These are phyloP conservation scores for Elongisporangium prolatum DNA, from an alignment of 352 stramenopile species.

Conservation along the genomic window DNA sequence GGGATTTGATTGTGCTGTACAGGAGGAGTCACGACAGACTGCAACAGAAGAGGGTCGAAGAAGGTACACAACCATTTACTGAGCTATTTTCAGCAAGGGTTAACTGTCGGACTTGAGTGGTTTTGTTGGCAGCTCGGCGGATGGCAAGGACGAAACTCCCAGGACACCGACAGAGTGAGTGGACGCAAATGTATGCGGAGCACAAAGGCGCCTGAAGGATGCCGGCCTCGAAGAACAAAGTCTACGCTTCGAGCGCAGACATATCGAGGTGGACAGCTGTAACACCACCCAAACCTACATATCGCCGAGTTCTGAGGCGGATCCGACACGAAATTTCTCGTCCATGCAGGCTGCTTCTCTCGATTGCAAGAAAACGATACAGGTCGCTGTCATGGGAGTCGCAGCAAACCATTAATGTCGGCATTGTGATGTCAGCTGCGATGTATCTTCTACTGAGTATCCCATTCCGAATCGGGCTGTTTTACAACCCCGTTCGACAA, in stretches of 20 bases:
- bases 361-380: neutral
- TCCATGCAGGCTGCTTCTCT: neutral
- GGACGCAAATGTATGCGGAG: neutral
- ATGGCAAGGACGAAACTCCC: neutral
- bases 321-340: neutral
- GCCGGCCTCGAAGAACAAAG: neutral
- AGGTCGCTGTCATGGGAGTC: slow-evolving; percentile 35
- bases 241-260: neutral
- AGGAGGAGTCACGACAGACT: too few species aligned
- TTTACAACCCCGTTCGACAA: slow-evolving; percentile 45
- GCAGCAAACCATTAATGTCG: slow-evolving; percentile 25
- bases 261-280: neutral
- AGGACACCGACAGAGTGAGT: neutral
- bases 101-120: neutral
- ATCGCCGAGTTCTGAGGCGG: neutral
- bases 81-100: neutral
- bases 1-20: too few species aligned
- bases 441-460: slow-evolving; percentile 55
- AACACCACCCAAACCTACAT: neutral
- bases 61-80: neutral
- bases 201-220: neutral
- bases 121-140: neutral
- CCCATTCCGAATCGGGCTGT: slow-evolving; percentile 61
- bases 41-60: neutral
- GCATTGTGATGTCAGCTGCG: neutral